Evolutionary conservation across 2,329 filamentous ascomycete genomes (phyloP), one percentile per base, ranked within the genome.

Genomic region (Botrytis tulipae): DNA sequence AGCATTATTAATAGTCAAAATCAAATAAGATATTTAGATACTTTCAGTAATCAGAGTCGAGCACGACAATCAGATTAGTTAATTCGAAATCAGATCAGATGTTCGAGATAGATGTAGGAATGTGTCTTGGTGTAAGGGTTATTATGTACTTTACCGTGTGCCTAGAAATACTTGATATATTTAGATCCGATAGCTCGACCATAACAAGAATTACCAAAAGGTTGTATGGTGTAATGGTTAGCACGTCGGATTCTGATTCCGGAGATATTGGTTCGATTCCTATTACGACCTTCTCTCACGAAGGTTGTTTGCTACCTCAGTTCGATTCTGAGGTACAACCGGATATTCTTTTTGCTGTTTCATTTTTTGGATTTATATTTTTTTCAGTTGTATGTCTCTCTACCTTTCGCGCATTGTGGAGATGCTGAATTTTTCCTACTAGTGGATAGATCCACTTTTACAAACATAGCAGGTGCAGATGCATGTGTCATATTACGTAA

Each of bases 211-310:
- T 6, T 4, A 7, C 7, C 20, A 16, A 16, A 2, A 16, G 70
- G 70, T 72, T 68, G 46, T 60, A 72, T 74, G 73, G 73, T 75
- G 73, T 76, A 72, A 76, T 74, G 72, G 75, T 76, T 48, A 76
- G 76, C 72, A 76, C 74, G 75, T 76, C 75, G 70, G 74, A 74
- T 75, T 76, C 72, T 76, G 74, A 76, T 73, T 76, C 75, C 75
- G 75, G 75, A 76, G 74, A 76, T 76, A 76, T 76, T 72, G 71
- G 71, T 72, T 72, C 71, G 71, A 72, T 72, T 72, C 70, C 70
- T 72, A 72, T 72, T 72, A 68, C 44, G 65, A 72, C 70, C 70
- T 72, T 72, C 71, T 35, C 10, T 6, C 4, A 0, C 2, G 48
- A 60, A 72, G 71, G 54, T 72, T 72, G 44, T 29, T 60, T 14